Percentiles rank a stretch among this genome's conserved stretches.
These are phyloP conservation scores for Neofusicoccum laricinum DNA, from an alignment of 2,329 filamentous ascomycete genomes.

Conservation along the genomic window DNA sequence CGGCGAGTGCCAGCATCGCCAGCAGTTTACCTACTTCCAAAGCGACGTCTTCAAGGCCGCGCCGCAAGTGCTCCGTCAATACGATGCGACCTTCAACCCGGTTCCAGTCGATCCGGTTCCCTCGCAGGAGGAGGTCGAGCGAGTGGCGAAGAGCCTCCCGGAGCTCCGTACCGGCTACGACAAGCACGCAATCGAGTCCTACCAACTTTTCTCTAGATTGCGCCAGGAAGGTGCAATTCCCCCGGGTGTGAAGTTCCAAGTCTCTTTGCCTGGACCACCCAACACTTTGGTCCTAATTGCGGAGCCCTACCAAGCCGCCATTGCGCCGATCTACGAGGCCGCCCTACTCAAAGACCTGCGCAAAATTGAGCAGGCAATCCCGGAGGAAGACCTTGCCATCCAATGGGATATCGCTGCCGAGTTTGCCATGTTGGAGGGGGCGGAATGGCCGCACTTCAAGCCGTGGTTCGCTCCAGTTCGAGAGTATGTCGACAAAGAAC, in stretches of 20 bases:
- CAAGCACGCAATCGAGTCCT: conserved; percentile 31
- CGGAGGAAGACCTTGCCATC: conserved; percentile 33
- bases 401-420: conserved; percentile 36
- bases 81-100: neutral
- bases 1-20: conserved; percentile 20
- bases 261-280: conserved; percentile 30
- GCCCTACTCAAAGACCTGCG: conserved; percentile 29
- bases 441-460: conserved; percentile 21
- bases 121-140: conserved; percentile 9
- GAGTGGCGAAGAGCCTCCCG: conserved; percentile 14
- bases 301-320: conserved; percentile 25
- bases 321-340: conserved; percentile 35
- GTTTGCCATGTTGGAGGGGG: conserved; percentile 29
- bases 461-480: conserved; percentile 36
- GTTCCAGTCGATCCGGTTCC: neutral
- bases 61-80: conserved; percentile 12
- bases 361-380: conserved; percentile 31
- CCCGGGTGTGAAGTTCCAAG: conserved; percentile 30
- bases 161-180: conserved; percentile 32
- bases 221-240: conserved; percentile 30
- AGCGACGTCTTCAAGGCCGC: conserved; percentile 10
- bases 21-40: conserved; percentile 19
- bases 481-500: conserved; percentile 33
- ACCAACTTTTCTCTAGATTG: conserved; percentile 29
- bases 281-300: conserved; percentile 21